Evolutionary conservation across 192 early-diverging fungal genomes (phyloP).

Genomic region (Entomortierella chlamydospora): DNA sequence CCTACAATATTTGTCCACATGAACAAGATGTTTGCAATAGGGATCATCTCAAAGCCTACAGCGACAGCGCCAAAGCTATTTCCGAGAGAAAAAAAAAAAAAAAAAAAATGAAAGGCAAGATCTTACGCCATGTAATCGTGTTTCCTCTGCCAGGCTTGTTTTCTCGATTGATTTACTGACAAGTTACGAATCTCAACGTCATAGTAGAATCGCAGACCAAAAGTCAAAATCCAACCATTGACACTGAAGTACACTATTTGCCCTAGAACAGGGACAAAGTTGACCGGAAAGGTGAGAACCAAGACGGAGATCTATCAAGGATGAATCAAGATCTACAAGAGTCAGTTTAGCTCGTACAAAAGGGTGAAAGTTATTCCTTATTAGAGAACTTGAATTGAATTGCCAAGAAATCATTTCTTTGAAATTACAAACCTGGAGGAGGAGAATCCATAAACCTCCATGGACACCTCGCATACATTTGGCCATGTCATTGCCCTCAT

Average conservation of each 20-base stretch:
- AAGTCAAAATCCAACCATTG: constrained; percentile 66
- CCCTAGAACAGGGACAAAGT: constrained; percentile 33
- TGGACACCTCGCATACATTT: constrained; percentile 61
- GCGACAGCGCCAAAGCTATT: constrained; percentile 62
- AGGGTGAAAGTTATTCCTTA: too few species aligned
- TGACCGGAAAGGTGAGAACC: constrained; percentile 37
- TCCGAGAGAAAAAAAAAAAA: background rate
- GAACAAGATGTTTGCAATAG: constrained; percentile 61
- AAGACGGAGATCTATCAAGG: constrained; percentile 30
- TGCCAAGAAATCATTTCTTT: background rate
- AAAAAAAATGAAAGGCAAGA: background rate
- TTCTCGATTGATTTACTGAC: constrained; percentile 54
- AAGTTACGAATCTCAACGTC: constrained; percentile 65
- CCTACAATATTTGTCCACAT: constrained; percentile 79
- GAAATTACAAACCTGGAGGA: constrained; percentile 52
- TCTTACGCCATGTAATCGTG: constrained; percentile 38
- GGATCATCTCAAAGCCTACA: constrained; percentile 68
- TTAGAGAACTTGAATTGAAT: background rate
- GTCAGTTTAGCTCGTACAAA: background rate
- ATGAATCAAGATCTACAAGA: background rate
- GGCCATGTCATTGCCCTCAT: constrained; percentile 52
- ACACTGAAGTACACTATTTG: constrained; percentile 57
- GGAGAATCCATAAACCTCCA: constrained; percentile 49
- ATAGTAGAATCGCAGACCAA: constrained; percentile 64
- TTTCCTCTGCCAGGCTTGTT: constrained; percentile 56